These are phyloP conservation scores for Ballota nigra DNA, from an alignment of 257 asterid species.

Conservation along the genomic window DNA sequence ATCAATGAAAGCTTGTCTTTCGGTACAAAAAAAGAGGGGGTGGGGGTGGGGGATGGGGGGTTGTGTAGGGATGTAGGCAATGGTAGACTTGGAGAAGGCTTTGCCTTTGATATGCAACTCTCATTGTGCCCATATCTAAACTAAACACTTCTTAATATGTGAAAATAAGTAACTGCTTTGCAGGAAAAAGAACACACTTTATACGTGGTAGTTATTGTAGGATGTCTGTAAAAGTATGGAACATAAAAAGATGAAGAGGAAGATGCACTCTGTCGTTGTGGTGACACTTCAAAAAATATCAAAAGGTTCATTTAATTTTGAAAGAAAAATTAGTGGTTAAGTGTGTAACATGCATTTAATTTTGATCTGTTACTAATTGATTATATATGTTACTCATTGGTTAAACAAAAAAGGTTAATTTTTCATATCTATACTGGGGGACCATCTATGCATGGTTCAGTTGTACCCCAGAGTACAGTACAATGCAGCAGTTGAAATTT, in stretches of 20 bases:
- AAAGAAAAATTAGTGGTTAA: not conserved
- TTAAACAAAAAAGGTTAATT: too few relatives aligned
- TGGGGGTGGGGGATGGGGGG: not conserved
- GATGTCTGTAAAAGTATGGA: not conserved
- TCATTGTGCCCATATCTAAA: conserved; percentile 17
- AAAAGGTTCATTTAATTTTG: too few relatives aligned
- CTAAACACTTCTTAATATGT: not conserved
- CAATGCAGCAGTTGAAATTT: not conserved
- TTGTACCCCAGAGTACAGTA: too few relatives aligned
- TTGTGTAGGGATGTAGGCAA: not conserved
- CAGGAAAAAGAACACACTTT: not conserved
- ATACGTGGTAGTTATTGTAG: not conserved
- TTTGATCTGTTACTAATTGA: not conserved
- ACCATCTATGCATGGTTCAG: too few relatives aligned
- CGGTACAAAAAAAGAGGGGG: not conserved
- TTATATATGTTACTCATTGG: too few relatives aligned
- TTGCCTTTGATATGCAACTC: conserved; percentile 25
- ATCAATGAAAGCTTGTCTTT: conserved; percentile 22
- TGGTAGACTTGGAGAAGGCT: not conserved
- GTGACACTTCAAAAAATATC: not conserved
- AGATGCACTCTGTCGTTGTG: not conserved
- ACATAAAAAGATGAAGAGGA: not conserved
- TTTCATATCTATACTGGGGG: not conserved
- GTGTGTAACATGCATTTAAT: not conserved
- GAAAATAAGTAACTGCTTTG: conserved; percentile 17